Base-by-base conservation (phyloP, 495 filamentous ascomycete species). In the Lophiostoma macrostomum region DNA sequence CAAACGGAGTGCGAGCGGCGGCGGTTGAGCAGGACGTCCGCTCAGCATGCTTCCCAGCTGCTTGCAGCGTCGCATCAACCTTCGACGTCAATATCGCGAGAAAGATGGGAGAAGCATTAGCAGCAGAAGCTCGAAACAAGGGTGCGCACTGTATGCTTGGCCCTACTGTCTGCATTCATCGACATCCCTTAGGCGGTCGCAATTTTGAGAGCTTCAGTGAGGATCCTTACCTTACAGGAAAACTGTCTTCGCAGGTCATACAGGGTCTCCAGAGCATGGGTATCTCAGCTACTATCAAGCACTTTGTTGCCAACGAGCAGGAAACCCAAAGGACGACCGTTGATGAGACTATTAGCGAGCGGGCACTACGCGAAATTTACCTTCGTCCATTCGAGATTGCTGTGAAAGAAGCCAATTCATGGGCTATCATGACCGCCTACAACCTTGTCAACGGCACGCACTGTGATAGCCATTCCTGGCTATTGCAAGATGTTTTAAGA, bases 161-260 rank as follows among this genome's bases (percentile, higher is more conserved):
- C 1, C 87, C 87, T 12, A 90, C 86, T 3, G 82, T 90, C 63
- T 90, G 87, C 64, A 85, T 84, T 64, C 87, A 90, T 53, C 77
- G 87, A 18, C 81, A 80, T 0, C 87, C 87, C 3, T 74, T 90
- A 0, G 87, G 87, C 7, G 87, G 87, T 5, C 78, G 87, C 52
- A 85, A 84, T 31, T 91, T 90, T 58, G 87, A 91, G 68, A 85
- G 81, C 1, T 82, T 90, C 46, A 88, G 86, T 5, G 87, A 90
- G 59, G 87, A 91, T 63, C 86, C 86, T 6, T 71, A 84, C 8
- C 73, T 91, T 2, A 79, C 85, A 3, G 87, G 87, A 0, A 74
- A 75, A 4, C 70, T 85, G 19, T 85, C 87, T 16, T 85, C 83
- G 0, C 70, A 80, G 32, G 72, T 85, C 27, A 78, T 82, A 53